A percentile compares a stretch with the other conserved stretches of the same genome.
Evolutionary conservation across 148 eudicot genomes (phyloP).

Genomic region (Camellia lanceoleosa): DNA sequence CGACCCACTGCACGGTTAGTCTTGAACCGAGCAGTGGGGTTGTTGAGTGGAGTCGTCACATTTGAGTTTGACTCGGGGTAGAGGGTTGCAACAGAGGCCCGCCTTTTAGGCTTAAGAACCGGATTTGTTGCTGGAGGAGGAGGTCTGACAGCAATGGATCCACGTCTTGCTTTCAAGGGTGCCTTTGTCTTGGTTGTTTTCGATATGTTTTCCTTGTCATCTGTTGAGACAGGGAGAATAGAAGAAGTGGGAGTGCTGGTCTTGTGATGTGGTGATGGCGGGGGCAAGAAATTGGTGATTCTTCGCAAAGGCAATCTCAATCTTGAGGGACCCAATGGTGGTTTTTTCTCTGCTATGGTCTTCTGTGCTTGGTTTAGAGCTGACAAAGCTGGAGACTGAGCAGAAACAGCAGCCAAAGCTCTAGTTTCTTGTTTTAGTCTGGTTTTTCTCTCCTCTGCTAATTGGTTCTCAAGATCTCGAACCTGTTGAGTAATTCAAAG

Average conservation of each 20-base stretch:
- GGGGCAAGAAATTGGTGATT: conserved; percentile 60
- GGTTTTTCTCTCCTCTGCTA: conserved; percentile 72
- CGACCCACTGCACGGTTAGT: conserved; percentile 42
- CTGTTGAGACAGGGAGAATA: conserved; percentile 24
- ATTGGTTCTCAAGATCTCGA: conserved; percentile 76
- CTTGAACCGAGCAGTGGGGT: conserved; percentile 23
- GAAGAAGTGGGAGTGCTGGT: conserved; percentile 34
- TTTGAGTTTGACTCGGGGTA: conserved; percentile 22
- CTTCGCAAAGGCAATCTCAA: conserved; percentile 65
- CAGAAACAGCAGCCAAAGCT: conserved; percentile 53
- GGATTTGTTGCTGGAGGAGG: conserved; percentile 29
- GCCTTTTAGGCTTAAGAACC: conserved; percentile 48
- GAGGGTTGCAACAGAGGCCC: conserved; percentile 62
- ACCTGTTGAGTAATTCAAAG: conserved; percentile 42
- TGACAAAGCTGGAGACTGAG: conserved; percentile 42
- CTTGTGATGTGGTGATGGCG: conserved; percentile 43
- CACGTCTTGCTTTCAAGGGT: conserved; percentile 51
- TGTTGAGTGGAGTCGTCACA: conserved; percentile 30
- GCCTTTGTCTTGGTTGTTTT: conserved; percentile 26
- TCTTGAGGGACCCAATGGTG: conserved; percentile 70
- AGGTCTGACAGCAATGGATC: conserved; percentile 55
- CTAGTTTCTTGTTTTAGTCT: conserved; percentile 68
- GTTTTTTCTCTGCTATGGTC: conserved; percentile 45
- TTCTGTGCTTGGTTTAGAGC: conserved; percentile 42
- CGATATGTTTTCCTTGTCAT: conserved; percentile 59